These are phyloP conservation scores for Mycothermus thermophilus DNA, from an alignment of 495 filamentous ascomycete species.

Conservation along the genomic window DNA sequence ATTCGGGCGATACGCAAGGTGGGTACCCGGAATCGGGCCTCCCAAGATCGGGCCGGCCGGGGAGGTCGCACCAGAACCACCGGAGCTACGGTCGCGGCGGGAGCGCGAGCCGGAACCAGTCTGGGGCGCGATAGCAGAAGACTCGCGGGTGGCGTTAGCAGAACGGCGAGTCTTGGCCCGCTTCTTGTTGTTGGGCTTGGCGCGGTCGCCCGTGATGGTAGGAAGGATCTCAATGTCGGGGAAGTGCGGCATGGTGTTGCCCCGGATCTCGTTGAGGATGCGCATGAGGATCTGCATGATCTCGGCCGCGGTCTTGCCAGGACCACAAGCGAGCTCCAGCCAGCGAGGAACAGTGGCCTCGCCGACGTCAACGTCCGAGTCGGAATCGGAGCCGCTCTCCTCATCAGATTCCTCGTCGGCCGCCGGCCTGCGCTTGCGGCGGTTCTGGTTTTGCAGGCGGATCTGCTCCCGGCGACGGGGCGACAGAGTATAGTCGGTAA, in stretches of 20 bases:
- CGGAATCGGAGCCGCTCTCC: no score
- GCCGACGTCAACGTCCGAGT: slow-evolving; percentile 19
- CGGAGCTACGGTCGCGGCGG: no score
- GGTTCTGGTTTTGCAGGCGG: slow-evolving; percentile 21
- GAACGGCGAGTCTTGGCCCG: no score
- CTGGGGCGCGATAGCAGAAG: no score
- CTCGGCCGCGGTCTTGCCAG: slow-evolving; percentile 20
- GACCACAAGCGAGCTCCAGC: slow-evolving; percentile 21
- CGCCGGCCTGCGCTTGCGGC: slow-evolving; percentile 14
- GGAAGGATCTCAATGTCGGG: slow-evolving; percentile 60
- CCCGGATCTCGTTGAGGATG: slow-evolving; percentile 21
- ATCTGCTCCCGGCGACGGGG: slow-evolving; percentile 42
- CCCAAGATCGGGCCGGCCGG: no score
- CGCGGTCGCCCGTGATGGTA: slow-evolving; percentile 25
- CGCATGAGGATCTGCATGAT: slow-evolving; percentile 25
- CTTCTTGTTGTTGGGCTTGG: slow-evolving; percentile 4
- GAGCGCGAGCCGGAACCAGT: no score
- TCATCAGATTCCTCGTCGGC: slow-evolving; percentile 14
- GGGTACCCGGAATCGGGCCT: no score
- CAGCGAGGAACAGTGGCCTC: slow-evolving; percentile 33
- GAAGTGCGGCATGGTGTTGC: slow-evolving; percentile 23
- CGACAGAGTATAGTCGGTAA: slow-evolving; percentile 35
- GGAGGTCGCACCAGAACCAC: no score
- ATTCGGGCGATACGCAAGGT: no score
- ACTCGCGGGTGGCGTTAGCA: no score